These are phyloP conservation scores for Grosmannia serpens DNA, from an alignment of 2,329 filamentous ascomycete genomes.

Conservation along the genomic window DNA sequence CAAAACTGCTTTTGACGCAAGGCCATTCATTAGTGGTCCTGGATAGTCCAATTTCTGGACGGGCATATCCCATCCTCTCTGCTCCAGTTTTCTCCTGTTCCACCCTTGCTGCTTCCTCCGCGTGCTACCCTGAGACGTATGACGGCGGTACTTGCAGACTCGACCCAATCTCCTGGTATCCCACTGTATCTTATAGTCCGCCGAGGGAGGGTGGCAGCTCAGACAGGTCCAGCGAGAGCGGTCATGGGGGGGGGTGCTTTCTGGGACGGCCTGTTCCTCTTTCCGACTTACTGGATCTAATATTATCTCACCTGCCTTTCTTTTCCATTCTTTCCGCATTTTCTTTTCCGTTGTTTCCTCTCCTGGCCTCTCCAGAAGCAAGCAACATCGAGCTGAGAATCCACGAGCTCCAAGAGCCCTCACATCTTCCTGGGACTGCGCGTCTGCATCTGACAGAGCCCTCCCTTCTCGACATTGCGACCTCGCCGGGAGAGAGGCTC, in stretches of 20 bases:
- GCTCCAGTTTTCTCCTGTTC: not conserved
- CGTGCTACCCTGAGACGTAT: not conserved
- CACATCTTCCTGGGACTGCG: too few relatives aligned
- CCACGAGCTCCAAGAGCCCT: not conserved
- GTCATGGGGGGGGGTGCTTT: not conserved
- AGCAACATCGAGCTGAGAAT: not conserved
- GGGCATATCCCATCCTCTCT: not conserved
- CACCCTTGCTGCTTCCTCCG: not conserved
- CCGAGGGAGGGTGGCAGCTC: not conserved
- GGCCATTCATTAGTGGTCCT: not conserved
- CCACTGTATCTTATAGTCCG: not conserved
- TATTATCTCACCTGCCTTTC: not conserved
- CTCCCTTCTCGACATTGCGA: not conserved
- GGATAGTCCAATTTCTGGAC: not conserved
- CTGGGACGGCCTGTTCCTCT: not conserved
- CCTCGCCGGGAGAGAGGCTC: not conserved
- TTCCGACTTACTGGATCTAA: not conserved
- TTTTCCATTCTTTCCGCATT: not conserved
- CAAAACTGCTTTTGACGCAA: not conserved
- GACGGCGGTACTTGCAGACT: not conserved
- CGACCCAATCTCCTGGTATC: not conserved
- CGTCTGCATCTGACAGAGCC: not conserved
- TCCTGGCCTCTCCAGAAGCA: not conserved
- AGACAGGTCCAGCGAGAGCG: not conserved
- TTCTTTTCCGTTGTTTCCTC: not conserved